Evolutionary conservation across 768 basidiomycete genomes (phyloP), one percentile per base, ranked within the genome.

Genomic region (Dentipellis fragilis): DNA sequence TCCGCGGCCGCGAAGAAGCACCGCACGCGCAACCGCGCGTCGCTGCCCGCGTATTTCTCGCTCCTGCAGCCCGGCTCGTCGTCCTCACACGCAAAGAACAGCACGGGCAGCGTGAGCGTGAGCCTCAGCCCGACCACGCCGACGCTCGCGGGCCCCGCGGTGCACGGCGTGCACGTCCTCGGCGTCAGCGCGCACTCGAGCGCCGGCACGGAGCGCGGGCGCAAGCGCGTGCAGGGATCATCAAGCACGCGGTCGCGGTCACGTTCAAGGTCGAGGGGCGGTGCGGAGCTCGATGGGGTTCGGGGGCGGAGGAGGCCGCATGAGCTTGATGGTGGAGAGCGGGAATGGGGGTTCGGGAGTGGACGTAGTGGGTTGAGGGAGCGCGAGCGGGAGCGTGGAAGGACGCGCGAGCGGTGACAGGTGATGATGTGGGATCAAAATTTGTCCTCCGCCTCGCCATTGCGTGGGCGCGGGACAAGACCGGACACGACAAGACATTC

Each of bases 31-130:
- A 85, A 82, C 67, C 84, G 87, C 66, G 81, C 82, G 47, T 85
- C 82, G 66, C 77, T 89, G 29, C 87, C 87, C 19, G 79, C 84
- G 17, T 87, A 81, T 68, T 89, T 89, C 67, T 87, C 85, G 49
- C 74, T 87, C 56, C 75, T 89, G 39, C 79, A 82, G 65, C 71
- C 81, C 61, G 71, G 69, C 59, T 75, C 74, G 50, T 62, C 73
- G 16, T 55, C 63, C 9, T 9, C 14, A 9, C 17, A 6, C 14
- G 17, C 29, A 1, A 22, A 49, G 48, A 10, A 8, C 17, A 21
- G 14, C 14, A 2, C 21, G 29, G 21, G 17, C 5, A 14, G 48
- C 19, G 48, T 49, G 2, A 49, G 57, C 61, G 70, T 57, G 63
- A 66, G 54, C 62, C 67, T 73, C 57, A 63, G 68, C 36, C 67